Evolutionary conservation across 805 yeast species (phyloP), one percentile per base, ranked within the genome.

Genomic region (Suhomyces sp.): DNA sequence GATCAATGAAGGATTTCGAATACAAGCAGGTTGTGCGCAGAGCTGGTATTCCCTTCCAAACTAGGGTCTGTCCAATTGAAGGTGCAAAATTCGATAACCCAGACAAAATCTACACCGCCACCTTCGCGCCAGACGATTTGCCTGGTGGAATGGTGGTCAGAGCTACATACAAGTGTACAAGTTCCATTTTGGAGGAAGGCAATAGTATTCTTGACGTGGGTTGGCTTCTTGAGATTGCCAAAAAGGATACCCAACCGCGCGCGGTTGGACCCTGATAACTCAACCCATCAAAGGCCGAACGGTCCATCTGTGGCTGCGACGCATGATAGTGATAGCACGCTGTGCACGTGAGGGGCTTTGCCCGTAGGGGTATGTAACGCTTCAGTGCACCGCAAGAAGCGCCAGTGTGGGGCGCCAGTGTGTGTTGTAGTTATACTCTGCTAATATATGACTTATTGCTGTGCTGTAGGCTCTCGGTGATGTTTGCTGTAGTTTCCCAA

Each of bases 71-170:
- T 15, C 50, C 53, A 4, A 54, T 70, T 46, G 50, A 57, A 8
- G 65, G 63, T 2, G 47, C 41, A 1, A 58, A 58, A 13, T 66
- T 60, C 47, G 59, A 57, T 19, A 67, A 60, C 3, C 35, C 41
- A 2, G 57, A 48, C 3, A 60, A 63, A 2, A 27, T 29, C 17
- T 65, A 68, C 50, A 51, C 49, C 12, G 58, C 62, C 4, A 57
- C 58, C 4, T 63, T 70, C 42, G 64, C 63, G 2, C 63, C 65
- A 1, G 72, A 67, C n/a, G 54, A 59, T 6, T 44, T 70, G 10
- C 73, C 74, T 1, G 69, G 71, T 12, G 74, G 74, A 1, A 47
- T 55, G 7, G 56, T 70, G 15, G 48, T 65, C 15, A 60, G 74
- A 54, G 73, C 72, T 1, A 58, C 54, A 1, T 65, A 64, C 54